Base-by-base conservation (phyloP, 2,329 filamentous ascomycete genomes). In the Dactylella cylindrospora region DNA sequence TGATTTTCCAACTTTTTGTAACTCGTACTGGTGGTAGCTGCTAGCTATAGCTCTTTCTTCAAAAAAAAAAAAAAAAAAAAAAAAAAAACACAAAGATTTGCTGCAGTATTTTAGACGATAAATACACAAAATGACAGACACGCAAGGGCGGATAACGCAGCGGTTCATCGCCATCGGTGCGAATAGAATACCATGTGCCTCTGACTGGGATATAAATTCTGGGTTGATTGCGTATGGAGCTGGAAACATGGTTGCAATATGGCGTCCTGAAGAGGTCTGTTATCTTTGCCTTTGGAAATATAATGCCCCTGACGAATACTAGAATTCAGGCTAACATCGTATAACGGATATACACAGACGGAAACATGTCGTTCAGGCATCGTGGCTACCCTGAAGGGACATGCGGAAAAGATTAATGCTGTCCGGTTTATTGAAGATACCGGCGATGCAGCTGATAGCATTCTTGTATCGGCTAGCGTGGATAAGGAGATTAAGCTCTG, bases 221-320 rank as follows among this genome's bases (percentile, higher is more conserved):
- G 87, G 86, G 7, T 72, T 90, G 36, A 77, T 98, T 49, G 93
- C 90, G 23, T 98, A 88, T 75, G 93, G 93, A 25, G 85, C 90
- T 6, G 88, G 94, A 73, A 84, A 84, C 68, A 93, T 93, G 74
- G 80, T 98, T 68, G 91, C 90, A 35, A 71, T 97, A 32, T 98
- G 93, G 93, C 78, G 83, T 71, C 90, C 90, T 52, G 73, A 62
- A 10, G 57, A 79, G 71, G 88, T 90, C 78, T 74, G 83, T 75
- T 59, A 38, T 26, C 41, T 10, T 44, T 49, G 38, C n/a, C 50
- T 46, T 6, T 28, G n/a, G n/a, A n/a, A n/a, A n/a, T n/a, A n/a
- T n/a, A n/a, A n/a, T n/a, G n/a, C n/a, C n/a, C n/a, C n/a, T n/a
- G n/a, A n/a, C n/a, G n/a, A n/a, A n/a, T n/a, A n/a, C n/a, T n/a